Evolutionary conservation across 352 stramenopile species (phyloP), one percentile per base, ranked within the genome.

Genomic region (Saprolegnia parasitica): DNA sequence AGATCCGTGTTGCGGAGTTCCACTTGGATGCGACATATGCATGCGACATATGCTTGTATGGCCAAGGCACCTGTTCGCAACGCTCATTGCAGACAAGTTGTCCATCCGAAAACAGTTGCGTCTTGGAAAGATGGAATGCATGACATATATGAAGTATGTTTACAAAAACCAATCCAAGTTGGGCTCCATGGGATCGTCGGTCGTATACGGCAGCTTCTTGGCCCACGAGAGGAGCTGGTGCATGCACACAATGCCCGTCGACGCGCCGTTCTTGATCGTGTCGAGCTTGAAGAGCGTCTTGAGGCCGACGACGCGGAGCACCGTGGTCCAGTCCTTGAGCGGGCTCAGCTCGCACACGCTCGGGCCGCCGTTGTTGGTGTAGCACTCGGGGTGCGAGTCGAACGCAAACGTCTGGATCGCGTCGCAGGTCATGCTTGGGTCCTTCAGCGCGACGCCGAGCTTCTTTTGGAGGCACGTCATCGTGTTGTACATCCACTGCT

Each of bases 301-400:
- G 57, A 78, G 23, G 52, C 74, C 74, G 49, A 78, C 74, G 9
- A 78, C 74, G n/a, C 64, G 64, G 40, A 71, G 21, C 8, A 78
- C 65, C 24, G 74, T 50, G 26, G 76, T 58, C 40, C 55, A 78
- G 56, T 78, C 74, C 13, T 21, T 67, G 13, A 72, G 26, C 8
- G 71, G 74, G 42, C 18, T 49, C 13, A 78, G 64, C 35, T 73
- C 63, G 67, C 74, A 78, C 10, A 78, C 74, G 46, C 74, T 56
- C 9, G 50, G n/a, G 56, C 39, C 39, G 20, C 42, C 72, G 5
- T 61, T 50, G 32, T 71, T 56, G 15, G 75, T 65, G 67, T 78
- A 78, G 67, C 74, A 78, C 60, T 71, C 65, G 18, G 74, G 74
- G 64, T 78, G 74, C 40, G 74, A 74, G 71, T 74, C 57, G 61